These are phyloP conservation scores for Penicillium verrucosum DNA, from an alignment of 2,329 filamentous ascomycete species.

Conservation along the genomic window DNA sequence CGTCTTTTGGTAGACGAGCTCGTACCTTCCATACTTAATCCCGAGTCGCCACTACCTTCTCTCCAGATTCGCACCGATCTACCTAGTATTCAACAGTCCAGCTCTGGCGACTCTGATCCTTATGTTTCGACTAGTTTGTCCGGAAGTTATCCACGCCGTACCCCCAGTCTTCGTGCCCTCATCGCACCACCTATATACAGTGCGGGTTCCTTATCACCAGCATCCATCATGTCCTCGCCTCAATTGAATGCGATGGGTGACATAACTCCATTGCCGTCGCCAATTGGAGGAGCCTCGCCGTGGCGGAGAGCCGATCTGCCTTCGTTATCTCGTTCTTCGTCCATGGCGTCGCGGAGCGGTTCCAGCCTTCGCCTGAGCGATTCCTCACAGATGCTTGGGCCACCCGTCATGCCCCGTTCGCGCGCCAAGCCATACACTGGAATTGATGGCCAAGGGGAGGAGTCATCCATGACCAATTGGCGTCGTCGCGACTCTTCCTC, in stretches of 20 bases:
- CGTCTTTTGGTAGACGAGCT: slow-evolving; percentile 10
- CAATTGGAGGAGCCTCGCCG: slow-evolving; percentile 49
- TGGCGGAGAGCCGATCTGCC: slow-evolving; percentile 54
- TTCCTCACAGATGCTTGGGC: slow-evolving; percentile 33
- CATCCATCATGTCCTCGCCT: slow-evolving; percentile 68
- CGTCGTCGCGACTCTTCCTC: slow-evolving; percentile 29
- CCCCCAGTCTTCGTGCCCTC: slow-evolving; percentile 44
- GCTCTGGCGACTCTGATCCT: slow-evolving; percentile 33
- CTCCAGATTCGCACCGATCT: slow-evolving; percentile 40
- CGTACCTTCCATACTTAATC: slow-evolving; percentile 11
- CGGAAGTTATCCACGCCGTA: slow-evolving; percentile 43
- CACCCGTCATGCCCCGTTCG: slow-evolving; percentile 28
- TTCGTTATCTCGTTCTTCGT: slow-evolving; percentile 43
- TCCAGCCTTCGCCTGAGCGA: slow-evolving; percentile 39
- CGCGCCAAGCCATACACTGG: slow-evolving; percentile 43
- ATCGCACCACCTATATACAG: slow-evolving; percentile 39
- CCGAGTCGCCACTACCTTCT: slow-evolving; percentile 23
- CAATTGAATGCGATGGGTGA: slow-evolving; percentile 73
- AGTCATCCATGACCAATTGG: slow-evolving; percentile 20
- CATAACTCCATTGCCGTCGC: slow-evolving; percentile 75
- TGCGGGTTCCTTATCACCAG: slow-evolving; percentile 53
- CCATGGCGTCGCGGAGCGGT: slow-evolving; percentile 38
- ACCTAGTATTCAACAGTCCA: slow-evolving; percentile 23
- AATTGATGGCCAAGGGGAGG: slow-evolving; percentile 32
- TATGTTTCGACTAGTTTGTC: slow-evolving; percentile 34